phyloP scores from a whole-genome alignment of 2,329 filamentous ascomycete species.

The Thielaviopsis euricoi region DNA sequence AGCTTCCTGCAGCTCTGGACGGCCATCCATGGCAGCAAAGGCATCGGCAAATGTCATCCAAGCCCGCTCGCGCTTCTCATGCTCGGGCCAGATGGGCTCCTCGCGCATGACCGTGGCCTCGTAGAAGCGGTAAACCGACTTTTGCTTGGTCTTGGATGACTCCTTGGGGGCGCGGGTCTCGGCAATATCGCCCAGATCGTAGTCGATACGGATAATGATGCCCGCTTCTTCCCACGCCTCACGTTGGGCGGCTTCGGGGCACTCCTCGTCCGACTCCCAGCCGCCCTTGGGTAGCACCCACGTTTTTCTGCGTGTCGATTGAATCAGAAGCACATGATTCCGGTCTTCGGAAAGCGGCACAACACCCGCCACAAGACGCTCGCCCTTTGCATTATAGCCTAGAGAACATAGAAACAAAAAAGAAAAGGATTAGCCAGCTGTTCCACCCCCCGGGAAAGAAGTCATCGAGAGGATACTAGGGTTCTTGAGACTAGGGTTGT shows the following conservation, averaged over 20 bases:
- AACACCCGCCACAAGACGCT: constrained; percentile 86
- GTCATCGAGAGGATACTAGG: neutral
- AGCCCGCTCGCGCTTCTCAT: constrained; percentile 71
- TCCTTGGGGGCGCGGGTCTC: constrained; percentile 72
- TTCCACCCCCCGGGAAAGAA: constrained; percentile 11
- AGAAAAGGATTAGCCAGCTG: neutral
- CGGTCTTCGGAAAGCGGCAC: constrained; percentile 80
- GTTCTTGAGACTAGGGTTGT: neutral
- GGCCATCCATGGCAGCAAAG: constrained; percentile 54
- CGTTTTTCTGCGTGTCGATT: constrained; percentile 75
- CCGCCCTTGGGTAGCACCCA: constrained; percentile 98
- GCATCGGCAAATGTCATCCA: constrained; percentile 84
- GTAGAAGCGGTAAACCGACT: constrained; percentile 61
- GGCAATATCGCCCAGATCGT: constrained; percentile 71
- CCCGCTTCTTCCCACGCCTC: constrained; percentile 98
- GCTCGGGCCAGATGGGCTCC: constrained; percentile 82
- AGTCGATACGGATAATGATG: constrained; percentile 68
- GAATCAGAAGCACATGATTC: constrained; percentile 78
- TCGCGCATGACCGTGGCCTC: constrained; percentile 79
- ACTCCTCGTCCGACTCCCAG: constrained; percentile 90
- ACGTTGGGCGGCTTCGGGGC: constrained; percentile 65
- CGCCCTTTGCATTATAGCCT: constrained; percentile 88
- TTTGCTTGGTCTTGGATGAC: constrained; percentile 42
- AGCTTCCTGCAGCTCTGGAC: constrained; percentile 80
- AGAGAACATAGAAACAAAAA: constrained; percentile 15